These are phyloP conservation scores for Tilletia setariae DNA, from an alignment of 1,284 basidiomycete genomes.

Conservation along the genomic window DNA sequence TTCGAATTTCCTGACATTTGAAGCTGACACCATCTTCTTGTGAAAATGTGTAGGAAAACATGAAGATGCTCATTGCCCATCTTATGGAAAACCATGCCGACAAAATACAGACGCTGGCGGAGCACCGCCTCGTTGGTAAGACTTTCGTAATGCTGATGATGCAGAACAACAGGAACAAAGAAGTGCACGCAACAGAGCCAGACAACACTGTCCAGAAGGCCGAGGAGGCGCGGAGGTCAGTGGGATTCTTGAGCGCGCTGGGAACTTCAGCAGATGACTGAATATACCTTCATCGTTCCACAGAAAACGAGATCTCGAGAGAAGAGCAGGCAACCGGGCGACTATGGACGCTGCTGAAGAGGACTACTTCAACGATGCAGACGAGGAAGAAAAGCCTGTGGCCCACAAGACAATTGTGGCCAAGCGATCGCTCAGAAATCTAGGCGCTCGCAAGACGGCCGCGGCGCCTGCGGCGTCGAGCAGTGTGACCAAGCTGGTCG, in stretches of 20 bases:
- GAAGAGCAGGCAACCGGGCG: slow-evolving; percentile 24
- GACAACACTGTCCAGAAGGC: slow-evolving; percentile 18
- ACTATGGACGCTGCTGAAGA: slow-evolving; percentile 67
- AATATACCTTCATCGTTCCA: background rate
- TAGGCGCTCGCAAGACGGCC: background rate
- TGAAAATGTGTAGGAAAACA: slow-evolving; percentile 80
- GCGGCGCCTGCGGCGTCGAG: slow-evolving; percentile 56
- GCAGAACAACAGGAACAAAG: slow-evolving; percentile 87
- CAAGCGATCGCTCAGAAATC: slow-evolving; percentile 26
- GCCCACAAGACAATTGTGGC: slow-evolving; percentile 44
- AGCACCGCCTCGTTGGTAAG: slow-evolving; percentile 64
- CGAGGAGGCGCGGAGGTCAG: slow-evolving; percentile 19
- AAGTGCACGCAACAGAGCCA: slow-evolving; percentile 51
- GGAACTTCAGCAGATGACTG: no score
- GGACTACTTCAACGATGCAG: slow-evolving; percentile 73
- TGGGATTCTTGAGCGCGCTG: background rate
- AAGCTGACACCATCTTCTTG: slow-evolving; percentile 3
- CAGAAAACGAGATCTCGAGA: slow-evolving; percentile 18
- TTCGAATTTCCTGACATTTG: background rate
- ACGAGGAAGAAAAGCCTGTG: slow-evolving; percentile 65
- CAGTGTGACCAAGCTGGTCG: slow-evolving; percentile 64
- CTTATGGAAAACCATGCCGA: slow-evolving; percentile 75
- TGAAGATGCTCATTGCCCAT: slow-evolving; percentile 76
- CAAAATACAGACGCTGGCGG: slow-evolving; percentile 66
- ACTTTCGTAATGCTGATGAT: slow-evolving; percentile 71